Base-by-base conservation (phyloP, 2,329 filamentous ascomycete species). In the Volutella citrinella region DNA sequence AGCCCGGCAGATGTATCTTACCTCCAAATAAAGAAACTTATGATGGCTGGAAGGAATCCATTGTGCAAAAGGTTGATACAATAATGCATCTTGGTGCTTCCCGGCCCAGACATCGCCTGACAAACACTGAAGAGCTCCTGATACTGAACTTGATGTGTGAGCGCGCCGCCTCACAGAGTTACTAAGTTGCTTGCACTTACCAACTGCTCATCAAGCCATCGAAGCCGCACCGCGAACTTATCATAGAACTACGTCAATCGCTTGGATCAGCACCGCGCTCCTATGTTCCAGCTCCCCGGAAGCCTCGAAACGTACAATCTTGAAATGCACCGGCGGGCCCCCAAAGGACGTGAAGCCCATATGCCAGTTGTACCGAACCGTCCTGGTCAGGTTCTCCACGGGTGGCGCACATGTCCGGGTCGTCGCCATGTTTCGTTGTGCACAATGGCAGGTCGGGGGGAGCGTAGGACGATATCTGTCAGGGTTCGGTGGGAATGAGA, bases 321-420 rank as follows among this genome's bases (percentile, higher is more conserved):
- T 74, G 49, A 86, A 86, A 57, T 86, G 81, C 7, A 85, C 80
- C 0, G 80, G 74, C 4, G 82, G 82, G 0, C 82, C 82, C 2
- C 80, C 81, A 54, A 84, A 84, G 0, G 76, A 60, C 1, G 78
- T 84, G 44, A 84, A 74, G 0, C 81, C 80, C 6, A 84, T 57
- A 56, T 82, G 66, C 76, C 78, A 84, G 21, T 66, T 66, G 18
- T 34, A 27, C 17, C 35, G 34, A 25, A 42, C 15, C 17, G 36
- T 42, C 25, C 30, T 31, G 21, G 32, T 32, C 11, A 42, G 29
- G 10, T 32, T 34, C 17, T 41, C 35, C 7, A 22, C 30, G 16
- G 38, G 27, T n/a, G n/a, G n/a, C n/a, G n/a, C n/a, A n/a, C n/a
- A n/a, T n/a, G n/a, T n/a, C n/a, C n/a, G n/a, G n/a, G n/a, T n/a